These are phyloP conservation scores for Lachnellula suecica DNA, from an alignment of 2,329 filamentous ascomycete genomes.

Conservation along the genomic window DNA sequence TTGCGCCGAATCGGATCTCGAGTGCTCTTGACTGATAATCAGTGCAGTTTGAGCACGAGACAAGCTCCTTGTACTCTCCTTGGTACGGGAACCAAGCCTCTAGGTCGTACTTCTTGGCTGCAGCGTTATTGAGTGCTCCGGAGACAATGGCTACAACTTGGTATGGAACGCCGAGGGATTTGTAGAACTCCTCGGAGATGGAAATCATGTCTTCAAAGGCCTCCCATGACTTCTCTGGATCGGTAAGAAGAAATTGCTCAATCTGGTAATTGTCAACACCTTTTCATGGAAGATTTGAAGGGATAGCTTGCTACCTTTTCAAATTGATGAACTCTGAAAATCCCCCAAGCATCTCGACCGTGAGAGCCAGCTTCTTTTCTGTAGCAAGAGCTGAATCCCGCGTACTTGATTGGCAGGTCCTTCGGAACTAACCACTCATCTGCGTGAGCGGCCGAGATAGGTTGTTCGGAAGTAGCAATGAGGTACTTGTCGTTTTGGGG, in stretches of 20 bases:
- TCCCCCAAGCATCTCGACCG: constrained; percentile 92
- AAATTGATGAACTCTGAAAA: constrained; percentile 97
- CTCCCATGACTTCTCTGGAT: constrained; percentile 90
- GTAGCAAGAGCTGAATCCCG: constrained; percentile 94
- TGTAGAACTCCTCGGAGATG: constrained; percentile 91
- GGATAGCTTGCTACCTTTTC: constrained; percentile 76
- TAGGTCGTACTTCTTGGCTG: constrained; percentile 90
- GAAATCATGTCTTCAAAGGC: constrained; percentile 91
- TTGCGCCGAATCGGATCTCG: constrained; percentile 87
- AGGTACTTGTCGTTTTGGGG: constrained; percentile 82
- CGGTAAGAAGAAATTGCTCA: constrained; percentile 77
- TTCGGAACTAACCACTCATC: constrained; percentile 87
- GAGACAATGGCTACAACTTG: constrained; percentile 92
- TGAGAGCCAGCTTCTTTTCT: constrained; percentile 92
- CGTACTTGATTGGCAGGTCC: constrained; percentile 87
- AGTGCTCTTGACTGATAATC: constrained; percentile 95
- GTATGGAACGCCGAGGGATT: constrained; percentile 85
- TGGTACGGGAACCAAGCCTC: constrained; percentile 98
- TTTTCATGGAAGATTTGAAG: too few relatives aligned
- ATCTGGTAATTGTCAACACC: constrained; percentile 57
- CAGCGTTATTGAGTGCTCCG: constrained; percentile 89
- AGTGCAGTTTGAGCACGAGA: constrained; percentile 96
- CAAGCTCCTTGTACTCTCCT: constrained; percentile 96
- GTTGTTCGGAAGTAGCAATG: constrained; percentile 86
- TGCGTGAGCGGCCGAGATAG: constrained; percentile 87